Base-by-base conservation (phyloP, 257 asterid species). In the Ilex asprella region DNA sequence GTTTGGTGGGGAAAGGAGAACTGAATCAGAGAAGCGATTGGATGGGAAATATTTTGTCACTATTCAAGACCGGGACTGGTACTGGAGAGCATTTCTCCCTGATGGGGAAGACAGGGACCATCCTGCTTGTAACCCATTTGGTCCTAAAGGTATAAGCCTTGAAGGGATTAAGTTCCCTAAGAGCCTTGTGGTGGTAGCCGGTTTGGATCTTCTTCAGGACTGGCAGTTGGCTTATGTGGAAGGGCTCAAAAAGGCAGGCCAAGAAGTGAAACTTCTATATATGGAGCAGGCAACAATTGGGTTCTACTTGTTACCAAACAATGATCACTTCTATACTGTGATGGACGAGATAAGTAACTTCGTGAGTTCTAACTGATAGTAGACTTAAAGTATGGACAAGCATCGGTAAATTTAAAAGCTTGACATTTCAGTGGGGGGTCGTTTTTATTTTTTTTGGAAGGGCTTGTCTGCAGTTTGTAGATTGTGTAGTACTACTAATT, bases 401-500 rank as follows among this genome's bases (percentile, higher is more conserved):
- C 52, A 46, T 7, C 52, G 13, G 14, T 46, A 46, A 2, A 4
- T 46, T 10, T 2, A 14, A 46, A 49, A 12, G 46, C 52, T 32
- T 59, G 62, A 58, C 12, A 60, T 59, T 59, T 29, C 39, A 21
- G 32, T 59, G 14, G 6, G 52, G 15, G 41, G 41, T 35, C 41
- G 41, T 14, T 46, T 46, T 46, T n/a, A n/a, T n/a, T 7, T 41
- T 41, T 41, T 12, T 46, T 46, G 1, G 15, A 46, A 46, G 52
- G 52, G 52, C 52, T 46, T 46, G 15, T 46, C 10, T 46, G 11
- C 3, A 46, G 52, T 46, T 46, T 14, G 13, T 10, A 57, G 62
- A 56, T 65, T 39, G 47, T 59, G 31, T 59, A n/a, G 60, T 62
- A 32, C 47, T 44, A n/a, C 30, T 62, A 32, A 41, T 59, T 30